Evolutionary conservation across 164 flowering plant species (phyloP), one percentile per base, ranked within the genome.

Genomic region (Sextonia rubra): DNA sequence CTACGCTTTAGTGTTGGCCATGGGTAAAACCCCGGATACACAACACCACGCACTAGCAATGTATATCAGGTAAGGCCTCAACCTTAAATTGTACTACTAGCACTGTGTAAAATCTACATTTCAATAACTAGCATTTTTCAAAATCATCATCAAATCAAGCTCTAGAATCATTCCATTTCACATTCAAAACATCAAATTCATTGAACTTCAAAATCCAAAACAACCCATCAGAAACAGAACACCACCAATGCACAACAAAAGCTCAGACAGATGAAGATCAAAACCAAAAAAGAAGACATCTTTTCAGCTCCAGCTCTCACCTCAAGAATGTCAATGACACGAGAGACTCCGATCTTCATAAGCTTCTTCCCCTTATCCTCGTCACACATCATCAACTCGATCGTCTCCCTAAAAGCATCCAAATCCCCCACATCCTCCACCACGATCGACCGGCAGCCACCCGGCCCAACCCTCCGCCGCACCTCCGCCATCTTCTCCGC

Each of bases 341-440:
- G 85, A 66, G 83, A 84, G 20, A 84, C 91, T 8, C 98, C 98
- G 47, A 83, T 68, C 76, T 84, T 88, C 70, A 83, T 23, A 3
- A 94, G 81, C 69, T 64, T 73, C 77, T 76, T 83, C 12, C 79
- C 32, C 8, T 86, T 78, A 77, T 90, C 86, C 20, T 84, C 85
- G 74, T 87, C 93, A 68, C 84, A 90, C 98, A 94, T 94, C 98
- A 94, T 94, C 47, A 94, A 84, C 89, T 90, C 97, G 72, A 94
- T 87, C 11, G 98, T 89, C 76, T 86, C 86, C 44, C 79, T 84
- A 73, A 90, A 94, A 3, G 84, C 81, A 27, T 71, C 81, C 84
- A 94, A 74, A 74, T 92, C 84, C 76, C 81, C 91, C 58, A 92
- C 93, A 17, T 92, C 97, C 9, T 84, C 87, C 37, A 92, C 97